A percentile compares a stretch with the other conserved stretches of the same genome.
Evolutionary conservation across 2,329 filamentous ascomycete species (phyloP).

Genomic region (Alternaria tenuissima): DNA sequence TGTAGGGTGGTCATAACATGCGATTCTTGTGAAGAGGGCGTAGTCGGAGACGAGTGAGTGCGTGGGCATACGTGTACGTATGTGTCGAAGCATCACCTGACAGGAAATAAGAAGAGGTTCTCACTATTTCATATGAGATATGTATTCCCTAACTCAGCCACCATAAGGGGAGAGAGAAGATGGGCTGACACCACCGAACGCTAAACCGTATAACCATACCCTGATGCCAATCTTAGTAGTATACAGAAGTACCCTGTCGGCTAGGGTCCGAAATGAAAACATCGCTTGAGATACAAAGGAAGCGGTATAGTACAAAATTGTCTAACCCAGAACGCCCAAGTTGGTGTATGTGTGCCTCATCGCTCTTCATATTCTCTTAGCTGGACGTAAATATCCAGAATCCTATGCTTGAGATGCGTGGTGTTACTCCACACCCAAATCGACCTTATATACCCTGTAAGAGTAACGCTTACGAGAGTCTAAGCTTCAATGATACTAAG

Average conservation of each 20-base stretch:
- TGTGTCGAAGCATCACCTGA: not conserved
- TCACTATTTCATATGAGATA: not conserved
- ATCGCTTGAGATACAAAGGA: constrained; percentile 4
- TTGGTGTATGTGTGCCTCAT: not conserved
- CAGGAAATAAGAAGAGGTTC: not conserved
- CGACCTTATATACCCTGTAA: not conserved
- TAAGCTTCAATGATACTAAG: constrained; percentile 31
- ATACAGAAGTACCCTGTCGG: constrained; percentile 5
- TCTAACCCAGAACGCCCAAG: not conserved
- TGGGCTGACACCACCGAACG: not conserved
- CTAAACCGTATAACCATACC: not conserved
- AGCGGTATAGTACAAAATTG: not conserved
- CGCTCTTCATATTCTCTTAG: not conserved
- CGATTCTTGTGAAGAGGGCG: not conserved
- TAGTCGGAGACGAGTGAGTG: not conserved
- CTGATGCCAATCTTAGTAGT: constrained; percentile 14
- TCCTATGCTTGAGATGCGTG: not conserved
- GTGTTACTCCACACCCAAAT: not conserved
- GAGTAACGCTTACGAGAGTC: not conserved
- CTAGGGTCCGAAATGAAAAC: constrained; percentile 1
- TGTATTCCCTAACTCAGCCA: not conserved
- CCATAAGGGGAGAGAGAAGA: constrained; percentile 2
- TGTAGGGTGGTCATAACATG: not conserved
- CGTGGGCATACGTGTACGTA: not conserved
- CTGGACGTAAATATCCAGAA: not conserved